Evolutionary conservation across 352 stramenopile species (phyloP), one percentile per base, ranked within the genome.

Genomic region (Pythium phragmitis): DNA sequence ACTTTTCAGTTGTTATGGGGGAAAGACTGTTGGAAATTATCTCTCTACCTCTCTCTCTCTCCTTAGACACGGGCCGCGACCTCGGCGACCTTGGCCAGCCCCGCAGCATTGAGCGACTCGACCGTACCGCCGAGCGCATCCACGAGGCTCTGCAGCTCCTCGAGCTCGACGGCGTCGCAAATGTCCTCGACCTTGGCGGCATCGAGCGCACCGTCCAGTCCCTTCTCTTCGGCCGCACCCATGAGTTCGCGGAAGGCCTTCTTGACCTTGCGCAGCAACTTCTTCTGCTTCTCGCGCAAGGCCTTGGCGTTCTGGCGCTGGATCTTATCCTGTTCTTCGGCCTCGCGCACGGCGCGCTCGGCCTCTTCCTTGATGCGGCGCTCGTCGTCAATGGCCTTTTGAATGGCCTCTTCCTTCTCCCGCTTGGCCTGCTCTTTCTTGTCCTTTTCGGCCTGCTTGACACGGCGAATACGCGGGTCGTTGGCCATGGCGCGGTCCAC

Each of bases 391-490:
- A 94, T 73, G 4, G 79, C 75, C 21, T 68, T 70, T 66, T 92
- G 85, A 39, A 78, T 78, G 11, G 70, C 85, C 53, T 88, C 80
- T 49, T 92, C 83, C 73, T 94, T 94, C 62, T 83, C 81, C 34
- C 65, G 82, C 68, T 91, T 90, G 28, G 74, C 79, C 36, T 74
- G 76, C 50, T 79, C 73, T 70, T 94, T 94, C 67, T 88, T 85
- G 72, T 94, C 85, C 75, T 92, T 94, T 65, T 89, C 85, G 28
- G 82, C 81, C 64, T 91, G 85, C 65, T 94, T 94, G 36, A 92
- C 81, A 49, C 83, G 83, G 30, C 83, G 82, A 57, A 94, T 90
- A 17, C 85, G 85, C 50, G 85, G 85, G 55, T 94, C 85, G 28
- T 71, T 76, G 26, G 85, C 81, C 50, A 89, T 72, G 17, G 85